phyloP scores from a whole-genome alignment of 768 basidiomycete species.

The Mrakia frigida region DNA sequence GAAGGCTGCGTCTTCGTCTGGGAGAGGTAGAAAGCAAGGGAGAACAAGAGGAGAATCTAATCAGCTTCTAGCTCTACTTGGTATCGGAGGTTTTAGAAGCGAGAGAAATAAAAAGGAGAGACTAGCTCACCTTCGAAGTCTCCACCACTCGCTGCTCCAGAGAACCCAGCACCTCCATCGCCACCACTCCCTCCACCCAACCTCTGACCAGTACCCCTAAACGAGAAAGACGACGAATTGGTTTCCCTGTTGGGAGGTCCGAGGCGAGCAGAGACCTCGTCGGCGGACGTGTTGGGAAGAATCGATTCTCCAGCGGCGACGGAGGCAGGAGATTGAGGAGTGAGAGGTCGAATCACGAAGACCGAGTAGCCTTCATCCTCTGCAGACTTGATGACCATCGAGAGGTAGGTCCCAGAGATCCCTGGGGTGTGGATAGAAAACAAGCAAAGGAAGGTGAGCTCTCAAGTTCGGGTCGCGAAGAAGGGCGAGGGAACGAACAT shows the following conservation, averaged over 20 bases:
- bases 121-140: conserved; percentile 16
- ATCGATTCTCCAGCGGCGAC: conserved; percentile 3
- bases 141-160: not conserved
- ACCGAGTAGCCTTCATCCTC: conserved; percentile 32
- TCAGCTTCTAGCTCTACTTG: not conserved
- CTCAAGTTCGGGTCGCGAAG: not conserved
- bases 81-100: not conserved
- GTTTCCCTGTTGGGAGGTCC: not conserved
- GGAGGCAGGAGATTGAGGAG: conserved; percentile 9
- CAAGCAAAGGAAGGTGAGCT: too few species aligned
- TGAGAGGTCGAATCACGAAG: conserved; percentile 26
- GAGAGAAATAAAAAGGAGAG: not conserved
- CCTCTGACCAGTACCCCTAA: not conserved
- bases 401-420: conserved; percentile 29
- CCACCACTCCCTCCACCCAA: not conserved
- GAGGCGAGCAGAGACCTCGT: conserved; percentile 2
- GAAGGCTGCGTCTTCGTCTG: conserved; percentile 15
- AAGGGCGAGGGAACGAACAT: not conserved
- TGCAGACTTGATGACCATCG: conserved; percentile 22
- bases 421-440: not conserved
- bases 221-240: not conserved
- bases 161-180: not conserved
- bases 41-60: not conserved
- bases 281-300: conserved; percentile 22
- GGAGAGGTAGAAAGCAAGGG: not conserved